Conservation (phyloP, 202 grass and related monocot genomes). For the Panicum hallii region DNA sequence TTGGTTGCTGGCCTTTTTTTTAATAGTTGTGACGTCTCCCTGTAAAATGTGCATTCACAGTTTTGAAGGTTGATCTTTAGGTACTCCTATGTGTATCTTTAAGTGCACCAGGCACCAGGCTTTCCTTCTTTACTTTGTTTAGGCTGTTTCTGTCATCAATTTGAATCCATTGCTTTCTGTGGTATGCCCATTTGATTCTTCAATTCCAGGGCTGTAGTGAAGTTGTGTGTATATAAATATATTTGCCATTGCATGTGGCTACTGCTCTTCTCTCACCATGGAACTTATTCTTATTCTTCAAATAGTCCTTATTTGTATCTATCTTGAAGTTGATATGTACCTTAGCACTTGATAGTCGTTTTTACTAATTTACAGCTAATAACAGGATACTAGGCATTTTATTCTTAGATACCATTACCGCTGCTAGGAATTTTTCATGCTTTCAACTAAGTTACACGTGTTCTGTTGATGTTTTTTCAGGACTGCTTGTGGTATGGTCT, state of each 20-base stretch:
- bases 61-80: not conserved
- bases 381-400: not conserved
- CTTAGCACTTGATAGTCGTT: not conserved
- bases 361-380: not conserved
- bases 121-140: no score
- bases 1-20: not conserved
- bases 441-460: not conserved
- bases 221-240: not conserved
- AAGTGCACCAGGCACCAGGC: not conserved
- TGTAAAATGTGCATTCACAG: not conserved
- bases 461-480: conserved; percentile 30
- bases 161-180: not conserved
- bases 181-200: not conserved
- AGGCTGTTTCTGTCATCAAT: not conserved
- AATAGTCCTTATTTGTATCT: not conserved
- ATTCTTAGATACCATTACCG: not conserved
- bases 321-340: not conserved
- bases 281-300: conserved; percentile 22
- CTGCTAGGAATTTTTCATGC: not conserved
- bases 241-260: not conserved
- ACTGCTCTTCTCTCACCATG: conserved; percentile 12
- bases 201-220: not conserved
- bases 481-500: not conserved
- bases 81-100: not conserved
- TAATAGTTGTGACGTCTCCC: not conserved